These are phyloP conservation scores for Pichia sp. DNA, from an alignment of 1,139 yeast species.

Conservation along the genomic window DNA sequence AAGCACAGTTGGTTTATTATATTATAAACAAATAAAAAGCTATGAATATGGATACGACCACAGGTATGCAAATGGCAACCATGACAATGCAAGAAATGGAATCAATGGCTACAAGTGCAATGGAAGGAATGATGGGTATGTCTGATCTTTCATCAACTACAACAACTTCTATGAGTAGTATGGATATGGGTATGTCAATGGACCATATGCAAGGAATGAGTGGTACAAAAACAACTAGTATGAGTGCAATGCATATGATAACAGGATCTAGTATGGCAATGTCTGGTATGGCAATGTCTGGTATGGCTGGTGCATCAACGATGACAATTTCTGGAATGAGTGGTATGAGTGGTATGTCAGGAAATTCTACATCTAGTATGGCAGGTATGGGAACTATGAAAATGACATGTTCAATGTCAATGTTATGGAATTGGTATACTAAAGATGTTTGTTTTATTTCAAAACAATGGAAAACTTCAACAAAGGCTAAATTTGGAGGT, in stretches of 20 bases:
- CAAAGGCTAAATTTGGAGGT: conserved; percentile 59
- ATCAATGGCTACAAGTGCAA: too few species aligned
- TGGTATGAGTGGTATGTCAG: conserved; percentile 5
- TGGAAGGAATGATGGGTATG: too few species aligned
- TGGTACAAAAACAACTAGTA: neutral
- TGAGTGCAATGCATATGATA: neutral
- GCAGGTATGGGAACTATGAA: neutral
- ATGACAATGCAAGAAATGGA: neutral
- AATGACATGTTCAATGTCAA: conserved; percentile 23
- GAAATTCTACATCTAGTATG: conserved; percentile 2
- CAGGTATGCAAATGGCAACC: neutral
- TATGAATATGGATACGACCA: too few species aligned
- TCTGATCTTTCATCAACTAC: neutral
- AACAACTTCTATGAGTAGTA: neutral
- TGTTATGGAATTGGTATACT: conserved; percentile 55
- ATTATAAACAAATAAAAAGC: too few species aligned
- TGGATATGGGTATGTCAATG: conserved; percentile 7
- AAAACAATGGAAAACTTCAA: conserved; percentile 53
- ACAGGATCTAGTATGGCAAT: neutral
- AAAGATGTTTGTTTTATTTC: conserved; percentile 58
- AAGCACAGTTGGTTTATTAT: too few species aligned
- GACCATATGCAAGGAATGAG: neutral
- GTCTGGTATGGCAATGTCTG: neutral
- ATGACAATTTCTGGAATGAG: neutral
- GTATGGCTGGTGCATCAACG: neutral